These are phyloP conservation scores for Fraxinus excelsior DNA, from an alignment of 257 asterid genomes.

Conservation along the genomic window DNA sequence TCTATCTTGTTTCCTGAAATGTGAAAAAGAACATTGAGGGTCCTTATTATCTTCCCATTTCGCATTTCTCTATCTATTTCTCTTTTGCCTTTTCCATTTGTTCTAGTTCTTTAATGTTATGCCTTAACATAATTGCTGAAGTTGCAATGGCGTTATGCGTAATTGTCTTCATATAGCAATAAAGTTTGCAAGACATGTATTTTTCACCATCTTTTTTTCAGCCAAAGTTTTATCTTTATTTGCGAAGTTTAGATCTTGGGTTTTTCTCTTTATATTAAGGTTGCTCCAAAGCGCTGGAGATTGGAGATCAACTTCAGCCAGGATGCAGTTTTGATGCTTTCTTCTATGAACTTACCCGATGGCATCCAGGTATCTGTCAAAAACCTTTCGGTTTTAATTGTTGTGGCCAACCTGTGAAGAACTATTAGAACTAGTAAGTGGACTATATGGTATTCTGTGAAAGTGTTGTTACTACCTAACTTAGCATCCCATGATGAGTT, in stretches of 20 bases:
- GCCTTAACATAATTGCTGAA: neutral
- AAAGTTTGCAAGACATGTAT: neutral
- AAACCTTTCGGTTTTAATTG: slow-evolving; percentile 4
- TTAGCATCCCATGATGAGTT: neutral
- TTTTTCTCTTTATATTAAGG: slow-evolving; percentile 38
- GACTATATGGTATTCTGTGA: neutral
- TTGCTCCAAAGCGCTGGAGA: slow-evolving; percentile 95
- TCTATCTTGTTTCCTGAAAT: neutral
- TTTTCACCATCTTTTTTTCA: neutral
- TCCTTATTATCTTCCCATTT: neutral
- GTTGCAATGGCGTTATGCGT: neutral
- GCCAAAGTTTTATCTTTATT: neutral
- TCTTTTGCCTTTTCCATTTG: neutral
- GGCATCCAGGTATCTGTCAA: slow-evolving; percentile 77
- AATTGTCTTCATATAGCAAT: neutral
- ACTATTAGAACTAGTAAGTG: neutral
- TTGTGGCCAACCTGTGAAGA: slow-evolving; percentile 1
- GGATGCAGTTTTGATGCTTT: slow-evolving; percentile 94
- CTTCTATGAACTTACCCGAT: slow-evolving; percentile 93
- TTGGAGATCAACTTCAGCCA: slow-evolving; percentile 87
- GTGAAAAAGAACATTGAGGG: neutral
- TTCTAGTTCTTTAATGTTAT: neutral
- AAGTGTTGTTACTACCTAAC: neutral
- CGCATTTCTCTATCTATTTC: neutral
- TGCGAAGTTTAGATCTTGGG: neutral